Conservation (phyloP, 2,329 filamentous ascomycete species). For the Hawksworthiomyces lignivorus region DNA sequence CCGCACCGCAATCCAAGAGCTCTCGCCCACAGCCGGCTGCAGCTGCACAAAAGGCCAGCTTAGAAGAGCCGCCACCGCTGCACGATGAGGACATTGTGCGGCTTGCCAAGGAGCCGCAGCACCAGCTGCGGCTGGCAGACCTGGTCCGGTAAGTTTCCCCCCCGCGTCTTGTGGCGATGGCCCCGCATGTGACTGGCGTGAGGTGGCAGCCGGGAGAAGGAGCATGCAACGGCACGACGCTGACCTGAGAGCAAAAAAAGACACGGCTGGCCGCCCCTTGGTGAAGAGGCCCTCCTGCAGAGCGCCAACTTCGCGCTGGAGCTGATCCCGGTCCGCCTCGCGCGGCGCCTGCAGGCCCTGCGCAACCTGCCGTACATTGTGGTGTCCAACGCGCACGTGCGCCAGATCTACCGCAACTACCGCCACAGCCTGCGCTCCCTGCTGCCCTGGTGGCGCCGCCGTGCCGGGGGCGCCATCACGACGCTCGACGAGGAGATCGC, state of each 20-base stretch:
- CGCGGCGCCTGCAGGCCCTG: slow-evolving; percentile 86
- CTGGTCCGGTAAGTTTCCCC: slow-evolving; percentile 64
- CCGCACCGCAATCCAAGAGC: not conserved
- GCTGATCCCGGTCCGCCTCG: slow-evolving; percentile 83
- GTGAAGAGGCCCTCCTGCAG: slow-evolving; percentile 68
- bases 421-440: slow-evolving; percentile 86
- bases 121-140: slow-evolving; percentile 77
- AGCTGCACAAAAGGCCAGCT: no score
- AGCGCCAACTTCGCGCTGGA: slow-evolving; percentile 95
- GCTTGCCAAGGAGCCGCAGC: slow-evolving; percentile 69
- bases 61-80: slow-evolving; percentile 5
- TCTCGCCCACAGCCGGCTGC: not conserved
- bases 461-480: slow-evolving; percentile 43
- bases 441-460: slow-evolving; percentile 65
- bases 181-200: no score
- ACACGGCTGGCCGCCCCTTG: slow-evolving; percentile 76
- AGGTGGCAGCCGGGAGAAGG: no score
- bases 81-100: slow-evolving; percentile 70
- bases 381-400: slow-evolving; percentile 93
- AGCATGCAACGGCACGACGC: no score
- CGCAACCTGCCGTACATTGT: slow-evolving; percentile 95
- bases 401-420: slow-evolving; percentile 93
- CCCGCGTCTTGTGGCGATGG: no score
- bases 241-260: no score
- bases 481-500: slow-evolving; percentile 79